These are phyloP conservation scores for Mycena albidolilacea DNA, from an alignment of 768 basidiomycete genomes.

Conservation along the genomic window DNA sequence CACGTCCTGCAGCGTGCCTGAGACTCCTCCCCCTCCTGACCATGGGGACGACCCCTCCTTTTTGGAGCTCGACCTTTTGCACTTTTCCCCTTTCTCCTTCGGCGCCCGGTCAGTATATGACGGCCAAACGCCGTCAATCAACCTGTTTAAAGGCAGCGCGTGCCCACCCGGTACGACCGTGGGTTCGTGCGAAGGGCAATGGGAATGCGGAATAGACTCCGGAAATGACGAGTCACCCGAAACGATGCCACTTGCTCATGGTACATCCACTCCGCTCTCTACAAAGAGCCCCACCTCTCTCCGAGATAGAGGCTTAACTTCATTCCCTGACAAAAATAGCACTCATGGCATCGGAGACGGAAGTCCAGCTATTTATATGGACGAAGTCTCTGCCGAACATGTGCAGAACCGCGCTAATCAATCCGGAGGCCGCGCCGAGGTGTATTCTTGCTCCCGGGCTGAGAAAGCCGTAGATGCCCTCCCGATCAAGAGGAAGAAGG, in stretches of 20 bases:
- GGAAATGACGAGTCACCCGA: not conserved
- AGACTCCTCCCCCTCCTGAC: constrained; percentile 8
- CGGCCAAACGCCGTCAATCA: not conserved
- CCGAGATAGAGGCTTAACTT: not conserved
- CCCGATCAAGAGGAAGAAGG: not conserved
- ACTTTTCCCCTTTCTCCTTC: constrained; percentile 33
- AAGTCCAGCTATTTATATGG: not conserved
- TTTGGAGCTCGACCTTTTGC: constrained; percentile 28
- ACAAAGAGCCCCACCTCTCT: not conserved
- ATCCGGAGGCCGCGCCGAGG: not conserved
- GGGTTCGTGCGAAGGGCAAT: constrained; percentile 5
- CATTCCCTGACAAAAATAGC: constrained; percentile 11
- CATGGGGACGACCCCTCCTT: not conserved
- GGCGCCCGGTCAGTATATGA: not conserved
- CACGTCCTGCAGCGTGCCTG: not conserved
- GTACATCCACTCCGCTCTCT: not conserved
- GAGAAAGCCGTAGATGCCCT: constrained; percentile 10
- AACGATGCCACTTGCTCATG: not conserved
- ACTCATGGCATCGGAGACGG: not conserved
- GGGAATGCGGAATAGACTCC: not conserved
- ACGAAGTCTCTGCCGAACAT: not conserved
- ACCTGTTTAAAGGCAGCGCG: constrained; percentile 17
- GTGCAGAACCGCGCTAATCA: constrained; percentile 17
- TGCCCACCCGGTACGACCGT: not conserved
- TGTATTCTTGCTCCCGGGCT: not conserved